Base-by-base conservation (phyloP, 805 yeast genomes). In the Candida tibetensis region DNA sequence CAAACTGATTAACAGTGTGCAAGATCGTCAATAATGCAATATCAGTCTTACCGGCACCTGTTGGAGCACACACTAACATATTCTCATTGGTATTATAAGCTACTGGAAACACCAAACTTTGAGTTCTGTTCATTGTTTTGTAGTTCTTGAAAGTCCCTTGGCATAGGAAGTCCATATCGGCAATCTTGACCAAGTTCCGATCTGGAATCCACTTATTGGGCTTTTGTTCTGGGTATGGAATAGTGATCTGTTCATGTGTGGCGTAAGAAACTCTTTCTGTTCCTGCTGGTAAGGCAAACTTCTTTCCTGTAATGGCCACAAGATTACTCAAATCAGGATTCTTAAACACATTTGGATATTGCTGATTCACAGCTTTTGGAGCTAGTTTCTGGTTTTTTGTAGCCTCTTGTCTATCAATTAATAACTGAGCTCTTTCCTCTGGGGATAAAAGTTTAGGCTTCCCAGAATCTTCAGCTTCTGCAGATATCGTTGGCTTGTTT, bases 41-140 rank as follows among this genome's bases (percentile, higher is more conserved):
- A 60, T 90, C 96, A 0, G 97, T 90, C 57, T 90, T 90, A 76
- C 97, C 97, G 4, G 97, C 96, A 72, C 97, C 97, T 0, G 97
- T 90, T 1, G 97, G 97, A 0, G 97, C 96, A 77, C 97, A 90
- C 4, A 90, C 88, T 35, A 90, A 67, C 96, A 93, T 86, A 54
- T 91, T 91, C 52, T 91, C 97, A 58, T 86, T 89, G 4, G 97
- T 84, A 39, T 84, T 80, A 58, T 91, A 93, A 0, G 96, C 98
- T 10, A 90, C 87, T 0, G 95, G 95, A 49, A 72, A 93, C 1
- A 91, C 95, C 44, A 93, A 69, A 13, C 95, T 83, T 62, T 91
- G 99, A 75, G 93, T 85, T 48, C 85, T 76, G 62, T 91, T 91
- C 48, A 91, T 69, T 0, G 85, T 74, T 41, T 76, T 71, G 59